Conservation (phyloP, 2,329 filamentous ascomycete species). For the Claviceps africana region DNA sequence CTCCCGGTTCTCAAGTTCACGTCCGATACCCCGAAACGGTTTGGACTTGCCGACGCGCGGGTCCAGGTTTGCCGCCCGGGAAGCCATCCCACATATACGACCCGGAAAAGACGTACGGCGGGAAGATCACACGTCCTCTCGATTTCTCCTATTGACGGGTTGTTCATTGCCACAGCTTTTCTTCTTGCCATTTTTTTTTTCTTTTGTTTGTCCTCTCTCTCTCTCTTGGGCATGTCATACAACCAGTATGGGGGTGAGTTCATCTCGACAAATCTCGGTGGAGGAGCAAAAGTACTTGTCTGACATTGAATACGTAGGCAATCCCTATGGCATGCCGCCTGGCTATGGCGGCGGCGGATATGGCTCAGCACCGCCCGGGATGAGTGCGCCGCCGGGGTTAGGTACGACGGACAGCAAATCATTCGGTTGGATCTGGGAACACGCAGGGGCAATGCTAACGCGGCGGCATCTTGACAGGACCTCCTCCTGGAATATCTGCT, state of each 20-base stretch:
- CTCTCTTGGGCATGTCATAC: conserved; percentile 34
- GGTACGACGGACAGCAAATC: conserved; percentile 38
- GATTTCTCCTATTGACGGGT: not conserved
- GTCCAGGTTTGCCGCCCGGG: not conserved
- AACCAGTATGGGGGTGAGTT: conserved; percentile 45
- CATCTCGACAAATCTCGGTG: not conserved
- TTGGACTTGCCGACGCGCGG: not conserved
- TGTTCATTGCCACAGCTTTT: conserved; percentile 1
- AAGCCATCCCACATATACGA: not conserved
- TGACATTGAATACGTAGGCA: conserved; percentile 13
- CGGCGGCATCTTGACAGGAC: conserved; percentile 30
- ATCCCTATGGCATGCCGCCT: conserved; percentile 48
- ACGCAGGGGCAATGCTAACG: not conserved
- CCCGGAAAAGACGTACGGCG: not conserved
- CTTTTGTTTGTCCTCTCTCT: not conserved
- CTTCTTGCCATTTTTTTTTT: not conserved
- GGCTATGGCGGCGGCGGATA: not conserved
- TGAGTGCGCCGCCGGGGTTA: conserved; percentile 70
- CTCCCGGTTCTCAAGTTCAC: not conserved
- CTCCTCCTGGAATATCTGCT: conserved; percentile 67
- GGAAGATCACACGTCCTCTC: not conserved
- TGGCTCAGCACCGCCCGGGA: conserved; percentile 22
- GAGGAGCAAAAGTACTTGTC: not conserved
- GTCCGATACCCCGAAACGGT: not conserved
- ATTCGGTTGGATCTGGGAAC: not conserved